Conservation (phyloP, 371 early-diverging fungal genomes). For the Haplosporangium sp. region DNA sequence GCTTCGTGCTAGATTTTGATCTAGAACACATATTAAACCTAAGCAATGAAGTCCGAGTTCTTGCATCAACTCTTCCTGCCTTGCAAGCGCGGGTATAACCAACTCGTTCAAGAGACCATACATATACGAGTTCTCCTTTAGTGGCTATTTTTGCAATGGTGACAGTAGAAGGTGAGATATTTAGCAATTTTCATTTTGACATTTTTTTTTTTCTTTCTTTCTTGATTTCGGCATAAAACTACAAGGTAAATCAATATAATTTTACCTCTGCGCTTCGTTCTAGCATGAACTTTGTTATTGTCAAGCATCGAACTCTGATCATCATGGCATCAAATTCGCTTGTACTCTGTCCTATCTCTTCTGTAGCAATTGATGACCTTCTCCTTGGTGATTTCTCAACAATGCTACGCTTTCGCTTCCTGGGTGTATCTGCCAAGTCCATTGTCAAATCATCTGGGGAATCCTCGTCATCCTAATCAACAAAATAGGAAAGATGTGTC, state of each 20-base stretch:
- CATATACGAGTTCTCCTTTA: slow-evolving; percentile 81
- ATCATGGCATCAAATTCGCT: slow-evolving; percentile 64
- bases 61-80: slow-evolving; percentile 73
- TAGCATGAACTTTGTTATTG: slow-evolving; percentile 78
- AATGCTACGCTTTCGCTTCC: slow-evolving; percentile 44
- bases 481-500: not conserved
- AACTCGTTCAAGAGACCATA: slow-evolving; percentile 84
- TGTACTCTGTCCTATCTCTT: slow-evolving; percentile 58
- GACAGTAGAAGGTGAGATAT: not conserved
- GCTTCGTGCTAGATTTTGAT: slow-evolving; percentile 54
- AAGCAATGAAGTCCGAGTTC: slow-evolving; percentile 86
- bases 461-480: slow-evolving; percentile 31
- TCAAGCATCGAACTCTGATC: slow-evolving; percentile 77
- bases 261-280: slow-evolving; percentile 72
- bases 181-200: too few relatives aligned
- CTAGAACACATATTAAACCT: slow-evolving; percentile 81
- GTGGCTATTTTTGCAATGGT: slow-evolving; percentile 35
- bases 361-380: slow-evolving; percentile 22
- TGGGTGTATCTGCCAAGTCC: slow-evolving; percentile 34
- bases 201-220: too few relatives aligned
- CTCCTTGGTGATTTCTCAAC: slow-evolving; percentile 42
- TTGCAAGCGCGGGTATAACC: slow-evolving; percentile 84
- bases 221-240: too few relatives aligned
- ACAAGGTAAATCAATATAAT: too few relatives aligned
- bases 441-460: slow-evolving; percentile 47